phyloP scores from a whole-genome alignment of 495 filamentous ascomycete species.

The Chlorociboria aeruginascens region DNA sequence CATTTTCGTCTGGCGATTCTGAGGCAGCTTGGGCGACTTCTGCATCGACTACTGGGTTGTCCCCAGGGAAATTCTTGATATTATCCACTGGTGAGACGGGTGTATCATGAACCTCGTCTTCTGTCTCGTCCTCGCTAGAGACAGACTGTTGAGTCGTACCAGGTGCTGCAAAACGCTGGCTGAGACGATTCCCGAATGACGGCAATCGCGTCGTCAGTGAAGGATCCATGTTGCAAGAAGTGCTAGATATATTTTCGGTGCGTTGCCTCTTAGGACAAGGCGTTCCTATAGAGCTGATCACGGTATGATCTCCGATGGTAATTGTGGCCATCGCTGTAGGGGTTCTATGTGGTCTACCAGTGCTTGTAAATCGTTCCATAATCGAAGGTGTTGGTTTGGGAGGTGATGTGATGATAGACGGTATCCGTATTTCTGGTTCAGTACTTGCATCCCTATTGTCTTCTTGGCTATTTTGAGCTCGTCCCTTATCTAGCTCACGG shows the following conservation, averaged over 20 bases:
- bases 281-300: constrained; percentile 41
- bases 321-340: constrained; percentile 68
- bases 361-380: constrained; percentile 13
- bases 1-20: not conserved
- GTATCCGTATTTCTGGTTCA: not conserved
- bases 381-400: constrained; percentile 8
- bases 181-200: constrained; percentile 54
- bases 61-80: constrained; percentile 1
- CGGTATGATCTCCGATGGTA: constrained; percentile 71
- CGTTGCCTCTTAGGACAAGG: constrained; percentile 27
- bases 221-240: constrained; percentile 7
- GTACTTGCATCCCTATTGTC: too few species aligned
- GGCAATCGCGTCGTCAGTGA: constrained; percentile 17
- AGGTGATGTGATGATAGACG: constrained; percentile 8
- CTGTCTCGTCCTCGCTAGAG: constrained; percentile 21
- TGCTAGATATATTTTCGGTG: constrained; percentile 9
- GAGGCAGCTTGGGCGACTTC: not conserved
- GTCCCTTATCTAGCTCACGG: too few species aligned
- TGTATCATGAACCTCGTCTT: constrained; percentile 12
- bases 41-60: not conserved
- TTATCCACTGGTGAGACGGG: constrained; percentile 1
- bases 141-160: constrained; percentile 26
- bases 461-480: too few species aligned
- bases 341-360: constrained; percentile 5
- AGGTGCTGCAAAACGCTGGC: constrained; percentile 61